Conservation (phyloP, 129 eudicot genomes). For the Chrysanthemum lavandulifolium region DNA sequence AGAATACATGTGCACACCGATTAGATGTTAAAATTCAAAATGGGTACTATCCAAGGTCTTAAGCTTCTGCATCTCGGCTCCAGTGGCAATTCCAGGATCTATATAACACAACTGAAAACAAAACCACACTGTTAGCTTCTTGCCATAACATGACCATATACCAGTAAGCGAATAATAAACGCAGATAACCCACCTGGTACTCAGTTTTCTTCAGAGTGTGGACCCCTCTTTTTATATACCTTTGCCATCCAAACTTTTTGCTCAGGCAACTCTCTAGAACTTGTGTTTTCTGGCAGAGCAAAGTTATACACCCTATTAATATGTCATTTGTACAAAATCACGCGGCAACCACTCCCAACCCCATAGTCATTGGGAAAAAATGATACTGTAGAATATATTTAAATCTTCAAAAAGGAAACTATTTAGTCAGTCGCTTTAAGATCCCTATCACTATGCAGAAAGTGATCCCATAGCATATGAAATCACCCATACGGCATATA, state of each 20-base stretch:
- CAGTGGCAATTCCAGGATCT: conserved; percentile 80
- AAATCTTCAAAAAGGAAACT: background rate
- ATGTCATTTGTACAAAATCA: background rate
- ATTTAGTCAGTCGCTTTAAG: background rate
- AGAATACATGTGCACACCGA: conserved; percentile 9
- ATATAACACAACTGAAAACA: conserved; percentile 68
- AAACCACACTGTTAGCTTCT: conserved; percentile 18
- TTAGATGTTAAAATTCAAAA: conserved; percentile 39
- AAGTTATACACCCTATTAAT: background rate
- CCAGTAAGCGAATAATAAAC: too few relatives aligned
- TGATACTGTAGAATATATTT: background rate
- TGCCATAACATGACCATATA: too few relatives aligned
- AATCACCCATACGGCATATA: background rate
- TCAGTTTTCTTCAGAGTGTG: conserved; percentile 80
- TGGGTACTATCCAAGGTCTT: conserved; percentile 62
- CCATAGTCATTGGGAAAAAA: background rate
- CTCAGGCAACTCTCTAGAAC: conserved; percentile 67
- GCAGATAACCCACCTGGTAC: conserved; percentile 58
- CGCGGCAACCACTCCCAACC: background rate
- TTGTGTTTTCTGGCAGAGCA: conserved; percentile 50
- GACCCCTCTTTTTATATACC: conserved; percentile 74
- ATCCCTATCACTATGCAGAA: conserved; percentile 1
- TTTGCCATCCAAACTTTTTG: conserved; percentile 77
- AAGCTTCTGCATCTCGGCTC: conserved; percentile 69
- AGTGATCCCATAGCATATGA: background rate